These are phyloP conservation scores for Aegilops bicornis DNA, from an alignment of 176 grass and related monocot species.

Conservation along the genomic window DNA sequence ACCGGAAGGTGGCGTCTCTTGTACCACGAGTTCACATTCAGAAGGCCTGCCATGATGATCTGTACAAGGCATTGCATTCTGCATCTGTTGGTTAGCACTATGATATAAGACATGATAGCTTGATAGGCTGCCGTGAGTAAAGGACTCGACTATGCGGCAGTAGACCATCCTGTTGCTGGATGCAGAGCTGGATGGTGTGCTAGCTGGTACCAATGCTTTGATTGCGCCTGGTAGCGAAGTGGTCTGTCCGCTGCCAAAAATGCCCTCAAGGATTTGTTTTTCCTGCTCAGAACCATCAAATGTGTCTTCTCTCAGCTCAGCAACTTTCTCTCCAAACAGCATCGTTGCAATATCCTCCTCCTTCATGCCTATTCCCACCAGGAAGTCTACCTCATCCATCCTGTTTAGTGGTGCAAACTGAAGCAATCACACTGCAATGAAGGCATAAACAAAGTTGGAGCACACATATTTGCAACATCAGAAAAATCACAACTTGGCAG, in stretches of 20 bases:
- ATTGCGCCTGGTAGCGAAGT: background rate
- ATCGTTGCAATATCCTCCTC: constrained; percentile 64
- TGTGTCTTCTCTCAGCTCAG: constrained; percentile 31
- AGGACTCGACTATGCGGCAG: constrained; percentile 68
- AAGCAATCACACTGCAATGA: constrained; percentile 16
- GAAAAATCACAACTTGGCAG: background rate
- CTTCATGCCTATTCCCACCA: constrained; percentile 54
- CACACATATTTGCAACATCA: background rate
- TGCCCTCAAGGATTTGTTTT: constrained; percentile 44
- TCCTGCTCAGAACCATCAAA: constrained; percentile 58
- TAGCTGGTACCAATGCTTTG: background rate
- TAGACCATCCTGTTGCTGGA: background rate
- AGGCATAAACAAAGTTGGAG: background rate
- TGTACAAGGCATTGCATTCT: constrained; percentile 3
- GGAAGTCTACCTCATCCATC: constrained; percentile 52
- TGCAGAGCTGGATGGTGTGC: constrained; percentile 10
- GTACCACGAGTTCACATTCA: constrained; percentile 17
- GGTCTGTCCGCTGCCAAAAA: constrained; percentile 28
- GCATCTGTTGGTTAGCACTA: background rate
- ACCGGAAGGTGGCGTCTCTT: constrained; percentile 38
- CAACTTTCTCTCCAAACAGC: constrained; percentile 59
- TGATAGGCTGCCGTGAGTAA: constrained; percentile 56
- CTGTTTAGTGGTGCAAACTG: constrained; percentile 3
- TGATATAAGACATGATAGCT: constrained; percentile 51
- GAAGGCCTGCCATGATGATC: constrained; percentile 14